phyloP scores from a whole-genome alignment of 164 flowering plant species.

The Vitis riparia region DNA sequence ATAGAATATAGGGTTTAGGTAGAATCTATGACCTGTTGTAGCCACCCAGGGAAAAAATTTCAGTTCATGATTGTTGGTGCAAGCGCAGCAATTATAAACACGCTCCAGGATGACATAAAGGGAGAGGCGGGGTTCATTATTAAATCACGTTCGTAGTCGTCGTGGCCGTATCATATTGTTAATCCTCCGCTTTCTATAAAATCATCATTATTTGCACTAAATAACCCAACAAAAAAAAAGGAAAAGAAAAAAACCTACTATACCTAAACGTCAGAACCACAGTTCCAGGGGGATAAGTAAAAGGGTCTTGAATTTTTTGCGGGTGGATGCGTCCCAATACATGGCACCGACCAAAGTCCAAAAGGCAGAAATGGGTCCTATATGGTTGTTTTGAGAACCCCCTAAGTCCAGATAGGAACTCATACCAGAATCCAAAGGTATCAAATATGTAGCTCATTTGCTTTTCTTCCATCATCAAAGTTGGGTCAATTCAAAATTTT shows the following conservation, averaged over 20 bases:
- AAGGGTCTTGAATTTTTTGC: background rate
- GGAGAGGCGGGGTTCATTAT: no score
- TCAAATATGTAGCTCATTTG: background rate
- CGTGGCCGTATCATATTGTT: no score
- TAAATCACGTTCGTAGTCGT: no score
- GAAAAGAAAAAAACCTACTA: background rate
- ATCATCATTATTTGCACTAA: conserved; percentile 8
- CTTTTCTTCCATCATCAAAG: conserved; percentile 7
- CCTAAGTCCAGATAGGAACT: conserved; percentile 7
- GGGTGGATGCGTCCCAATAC: background rate
- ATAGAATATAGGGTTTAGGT: no score
- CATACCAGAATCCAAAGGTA: conserved; percentile 10
- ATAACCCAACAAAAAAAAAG: no score
- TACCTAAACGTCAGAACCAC: conserved; percentile 8
- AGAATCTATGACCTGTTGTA: no score
- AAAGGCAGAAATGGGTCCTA: conserved; percentile 18
- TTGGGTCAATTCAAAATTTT: conserved; percentile 2
- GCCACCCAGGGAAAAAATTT: no score
- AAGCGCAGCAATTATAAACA: no score
- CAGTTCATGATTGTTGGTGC: no score
- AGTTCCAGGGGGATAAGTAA: background rate
- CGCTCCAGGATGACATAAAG: no score
- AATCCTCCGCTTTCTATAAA: no score
- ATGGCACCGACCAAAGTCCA: conserved; percentile 18
- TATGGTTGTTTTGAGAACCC: background rate